phyloP scores from a whole-genome alignment of 371 early-diverging fungal species.

The Mortierella sp. region DNA sequence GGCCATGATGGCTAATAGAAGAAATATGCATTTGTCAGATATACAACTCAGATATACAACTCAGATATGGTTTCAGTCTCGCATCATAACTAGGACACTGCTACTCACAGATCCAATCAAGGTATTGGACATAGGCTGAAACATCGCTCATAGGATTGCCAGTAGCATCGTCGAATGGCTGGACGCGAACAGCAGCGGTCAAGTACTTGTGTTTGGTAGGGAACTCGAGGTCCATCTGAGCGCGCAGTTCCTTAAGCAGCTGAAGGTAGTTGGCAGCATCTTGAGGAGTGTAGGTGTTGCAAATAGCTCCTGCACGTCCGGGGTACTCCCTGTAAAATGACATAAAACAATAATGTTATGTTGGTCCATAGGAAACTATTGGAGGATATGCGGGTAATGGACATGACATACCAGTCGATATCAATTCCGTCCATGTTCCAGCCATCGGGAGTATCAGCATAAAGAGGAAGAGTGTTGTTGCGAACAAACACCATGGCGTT shows the following conservation, averaged over 20 bases:
- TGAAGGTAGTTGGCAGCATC: slow-evolving; percentile 68
- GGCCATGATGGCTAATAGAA: slow-evolving; percentile 36
- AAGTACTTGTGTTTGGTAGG: slow-evolving; percentile 63
- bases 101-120: slow-evolving; percentile 73
- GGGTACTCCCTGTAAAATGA: slow-evolving; percentile 77
- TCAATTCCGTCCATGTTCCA: slow-evolving; percentile 60
- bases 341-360: not conserved
- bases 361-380: too few relatives aligned
- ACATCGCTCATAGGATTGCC: slow-evolving; percentile 69
- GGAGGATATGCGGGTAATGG: too few relatives aligned
- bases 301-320: slow-evolving; percentile 70
- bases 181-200: slow-evolving; percentile 73
- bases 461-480: slow-evolving; percentile 43
- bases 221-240: slow-evolving; percentile 70
- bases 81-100: not conserved
- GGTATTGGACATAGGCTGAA: slow-evolving; percentile 67
- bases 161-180: slow-evolving; percentile 66
- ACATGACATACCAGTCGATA: slow-evolving; percentile 31
- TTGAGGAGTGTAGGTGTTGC: slow-evolving; percentile 66
- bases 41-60: not conserved
- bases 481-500: slow-evolving; percentile 54
- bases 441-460: slow-evolving; percentile 35
- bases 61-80: too few relatives aligned
- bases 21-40: not conserved
- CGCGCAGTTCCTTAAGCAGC: slow-evolving; percentile 72